Evolutionary conservation across 2,329 filamentous ascomycete genomes (phyloP).

Genomic region (Pseudomassariella vexata): DNA sequence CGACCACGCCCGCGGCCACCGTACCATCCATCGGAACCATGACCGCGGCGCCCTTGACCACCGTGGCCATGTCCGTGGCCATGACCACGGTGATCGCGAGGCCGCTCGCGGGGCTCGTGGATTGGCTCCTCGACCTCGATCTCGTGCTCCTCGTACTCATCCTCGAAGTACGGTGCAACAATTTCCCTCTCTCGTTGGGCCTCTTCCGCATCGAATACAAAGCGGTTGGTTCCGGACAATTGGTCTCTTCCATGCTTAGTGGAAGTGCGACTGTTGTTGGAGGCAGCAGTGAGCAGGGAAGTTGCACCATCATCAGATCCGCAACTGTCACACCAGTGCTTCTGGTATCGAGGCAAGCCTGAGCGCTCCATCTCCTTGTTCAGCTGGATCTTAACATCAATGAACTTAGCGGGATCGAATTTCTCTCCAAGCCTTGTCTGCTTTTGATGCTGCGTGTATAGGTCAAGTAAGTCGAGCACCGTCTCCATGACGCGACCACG

Average conservation of each 20-base stretch:
- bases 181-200: constrained; percentile 65
- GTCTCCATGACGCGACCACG: constrained; percentile 61
- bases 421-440: constrained; percentile 67
- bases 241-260: too few species aligned
- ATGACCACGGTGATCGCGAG: constrained; percentile 19
- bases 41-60: constrained; percentile 2
- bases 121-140: constrained; percentile 68
- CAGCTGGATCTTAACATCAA: constrained; percentile 78
- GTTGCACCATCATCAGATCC: constrained; percentile 24
- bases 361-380: constrained; percentile 80
- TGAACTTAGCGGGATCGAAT: constrained; percentile 72
- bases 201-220: constrained; percentile 77
- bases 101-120: constrained; percentile 22
- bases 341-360: too few species aligned
- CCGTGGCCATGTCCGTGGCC: constrained; percentile 13
- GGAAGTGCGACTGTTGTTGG: constrained; percentile 25
- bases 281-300: constrained; percentile 25
- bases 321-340: too few species aligned
- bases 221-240: constrained; percentile 82
- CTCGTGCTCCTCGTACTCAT: constrained; percentile 72
- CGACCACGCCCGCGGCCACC: constrained; percentile 5
- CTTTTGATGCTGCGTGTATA: constrained; percentile 80
- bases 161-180: constrained; percentile 63
- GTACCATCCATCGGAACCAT: constrained; percentile 6
- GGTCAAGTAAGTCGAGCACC: constrained; percentile 81